Evolutionary conservation across 805 yeast species (phyloP).

Genomic region (Grigorovia humatica): DNA sequence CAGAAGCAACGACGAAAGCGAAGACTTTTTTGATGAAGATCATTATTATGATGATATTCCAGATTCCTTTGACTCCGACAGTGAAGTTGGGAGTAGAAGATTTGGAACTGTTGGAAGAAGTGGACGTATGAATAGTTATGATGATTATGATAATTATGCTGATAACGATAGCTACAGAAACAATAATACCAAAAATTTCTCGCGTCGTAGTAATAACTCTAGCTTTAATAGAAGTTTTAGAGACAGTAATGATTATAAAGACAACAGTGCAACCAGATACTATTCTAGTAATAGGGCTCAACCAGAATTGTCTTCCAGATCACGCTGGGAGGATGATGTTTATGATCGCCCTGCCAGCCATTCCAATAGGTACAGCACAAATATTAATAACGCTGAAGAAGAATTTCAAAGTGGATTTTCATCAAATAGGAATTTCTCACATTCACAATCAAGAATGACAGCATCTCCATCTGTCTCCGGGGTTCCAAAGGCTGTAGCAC

Average conservation of each 20-base stretch:
- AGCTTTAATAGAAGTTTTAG: conserved; percentile 6
- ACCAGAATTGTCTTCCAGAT: conserved; percentile 18
- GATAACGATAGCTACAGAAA: conserved; percentile 13
- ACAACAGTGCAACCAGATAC: conserved; percentile 34
- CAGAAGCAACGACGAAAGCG: conserved; percentile 47
- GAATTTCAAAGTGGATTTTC: conserved; percentile 12
- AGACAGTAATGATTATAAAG: conserved; percentile 8
- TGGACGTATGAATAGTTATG: conserved; percentile 15
- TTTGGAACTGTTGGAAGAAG: conserved; percentile 9
- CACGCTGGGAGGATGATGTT: conserved; percentile 84
- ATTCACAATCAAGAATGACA: conserved; percentile 3
- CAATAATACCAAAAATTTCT: conserved; percentile 10
- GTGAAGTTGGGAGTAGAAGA: conserved; percentile 21
- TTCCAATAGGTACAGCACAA: neutral
- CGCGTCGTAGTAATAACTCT: conserved; percentile 5
- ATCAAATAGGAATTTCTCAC: conserved; percentile 23
- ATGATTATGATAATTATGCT: conserved; percentile 13
- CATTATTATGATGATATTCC: conserved; percentile 51
- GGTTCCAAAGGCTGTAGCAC: conserved; percentile 78
- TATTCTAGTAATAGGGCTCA: conserved; percentile 24
- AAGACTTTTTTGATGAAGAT: conserved; percentile 54
- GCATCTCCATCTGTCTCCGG: conserved; percentile 11
- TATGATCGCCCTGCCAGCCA: conserved; percentile 40
- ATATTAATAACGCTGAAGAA: neutral
- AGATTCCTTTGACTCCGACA: conserved; percentile 33